Evolutionary conservation across 1,284 basidiomycete species (phyloP).

Genomic region (Moesziomyces globuligerus): DNA sequence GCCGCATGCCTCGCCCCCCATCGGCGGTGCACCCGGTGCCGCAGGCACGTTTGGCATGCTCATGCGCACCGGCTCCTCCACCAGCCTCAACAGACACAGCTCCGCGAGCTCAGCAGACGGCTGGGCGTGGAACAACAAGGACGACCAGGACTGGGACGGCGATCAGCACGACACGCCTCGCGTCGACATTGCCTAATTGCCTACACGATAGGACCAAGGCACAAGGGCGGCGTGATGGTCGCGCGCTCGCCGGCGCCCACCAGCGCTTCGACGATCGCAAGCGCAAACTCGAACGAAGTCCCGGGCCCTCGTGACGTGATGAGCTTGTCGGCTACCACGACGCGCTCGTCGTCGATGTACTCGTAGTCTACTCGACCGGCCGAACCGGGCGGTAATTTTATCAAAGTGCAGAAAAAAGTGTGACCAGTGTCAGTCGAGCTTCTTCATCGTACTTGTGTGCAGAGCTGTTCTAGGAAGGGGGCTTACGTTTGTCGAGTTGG

Average conservation of each 20-base stretch:
- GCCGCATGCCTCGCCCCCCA: conserved; percentile 12
- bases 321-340: conserved; percentile 78
- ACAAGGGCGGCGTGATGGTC: conserved; percentile 75
- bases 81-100: neutral
- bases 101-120: conserved; percentile 11
- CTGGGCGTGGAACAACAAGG: conserved; percentile 25
- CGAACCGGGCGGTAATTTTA: no score
- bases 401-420: no score
- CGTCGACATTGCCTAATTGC: no score
- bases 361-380: conserved; percentile 81
- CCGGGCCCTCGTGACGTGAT: conserved; percentile 81
- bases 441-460: no score
- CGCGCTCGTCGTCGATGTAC: conserved; percentile 81
- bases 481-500: conserved; percentile 74
- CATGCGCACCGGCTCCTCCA: conserved; percentile 1
- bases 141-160: conserved; percentile 1
- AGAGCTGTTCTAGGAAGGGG: no score
- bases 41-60: conserved; percentile 30
- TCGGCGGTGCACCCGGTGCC: conserved; percentile 14
- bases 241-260: conserved; percentile 75
- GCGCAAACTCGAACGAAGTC: conserved; percentile 80
- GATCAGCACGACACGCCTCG: no score
- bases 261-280: conserved; percentile 77
- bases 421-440: no score
- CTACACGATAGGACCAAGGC: no score